These are phyloP conservation scores for Lecanicillium sp. DNA, from an alignment of 2,329 filamentous ascomycete species.

Conservation along the genomic window DNA sequence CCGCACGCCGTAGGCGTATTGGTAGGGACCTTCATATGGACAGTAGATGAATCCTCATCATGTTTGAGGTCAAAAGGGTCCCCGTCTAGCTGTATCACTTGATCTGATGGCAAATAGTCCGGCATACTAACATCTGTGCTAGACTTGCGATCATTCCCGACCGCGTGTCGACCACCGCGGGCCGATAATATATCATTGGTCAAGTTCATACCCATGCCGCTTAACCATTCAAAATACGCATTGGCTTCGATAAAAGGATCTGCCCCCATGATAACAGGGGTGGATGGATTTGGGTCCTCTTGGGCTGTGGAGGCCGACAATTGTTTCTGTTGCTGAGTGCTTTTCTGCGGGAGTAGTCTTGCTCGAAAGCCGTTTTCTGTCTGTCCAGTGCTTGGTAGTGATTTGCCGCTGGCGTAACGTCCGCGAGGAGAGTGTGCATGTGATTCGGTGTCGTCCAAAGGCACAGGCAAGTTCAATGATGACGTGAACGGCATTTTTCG, in stretches of 20 bases:
- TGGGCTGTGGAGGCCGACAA: too few relatives aligned
- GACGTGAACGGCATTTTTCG: conserved; percentile 34
- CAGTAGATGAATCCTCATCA: conserved; percentile 18
- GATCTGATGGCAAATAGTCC: conserved; percentile 23
- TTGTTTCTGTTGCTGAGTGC: too few relatives aligned
- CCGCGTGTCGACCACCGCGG: neutral
- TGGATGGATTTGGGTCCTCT: neutral
- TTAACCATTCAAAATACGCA: conserved; percentile 21
- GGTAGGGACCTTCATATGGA: conserved; percentile 27
- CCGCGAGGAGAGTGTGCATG: conserved; percentile 55
- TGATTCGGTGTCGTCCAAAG: conserved; percentile 40
- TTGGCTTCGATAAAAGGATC: conserved; percentile 16
- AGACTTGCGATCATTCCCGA: conserved; percentile 12
- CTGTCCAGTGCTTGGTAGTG: neutral
- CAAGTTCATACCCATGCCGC: conserved; percentile 11
- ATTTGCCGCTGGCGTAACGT: neutral
- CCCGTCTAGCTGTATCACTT: conserved; percentile 9
- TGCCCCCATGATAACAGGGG: neutral
- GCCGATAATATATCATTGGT: neutral
- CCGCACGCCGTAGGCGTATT: conserved; percentile 29
- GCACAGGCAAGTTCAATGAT: conserved; percentile 31
- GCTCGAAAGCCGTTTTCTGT: neutral
- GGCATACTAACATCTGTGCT: conserved; percentile 34
- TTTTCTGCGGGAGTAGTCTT: too few relatives aligned
- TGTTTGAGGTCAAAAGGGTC: conserved; percentile 16